Evolutionary conservation across 371 early-diverging fungal genomes (phyloP).

Genomic region (Vairimorpha ceranae): DNA sequence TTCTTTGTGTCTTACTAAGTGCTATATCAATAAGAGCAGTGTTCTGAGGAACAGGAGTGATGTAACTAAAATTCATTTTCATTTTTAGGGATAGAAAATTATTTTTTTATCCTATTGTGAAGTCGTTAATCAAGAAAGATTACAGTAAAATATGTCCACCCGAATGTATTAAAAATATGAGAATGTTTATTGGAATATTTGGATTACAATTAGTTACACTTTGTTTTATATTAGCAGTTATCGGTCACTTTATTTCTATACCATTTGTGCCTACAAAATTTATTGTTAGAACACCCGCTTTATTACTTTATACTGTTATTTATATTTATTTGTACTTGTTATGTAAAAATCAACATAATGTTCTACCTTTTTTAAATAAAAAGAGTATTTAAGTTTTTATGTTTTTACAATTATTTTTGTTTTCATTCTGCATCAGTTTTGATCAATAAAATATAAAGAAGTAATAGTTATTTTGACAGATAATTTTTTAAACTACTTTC

Average conservation of each 20-base stretch:
- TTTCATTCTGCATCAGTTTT: too few species aligned
- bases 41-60: constrained; percentile 84
- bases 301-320: constrained; percentile 23
- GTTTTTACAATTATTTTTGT: too few species aligned
- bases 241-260: constrained; percentile 5
- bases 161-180: background rate
- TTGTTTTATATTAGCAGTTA: background rate
- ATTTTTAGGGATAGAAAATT: constrained; percentile 9
- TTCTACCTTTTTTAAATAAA: background rate
- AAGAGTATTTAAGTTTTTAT: background rate
- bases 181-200: background rate
- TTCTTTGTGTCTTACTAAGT: constrained; percentile 93
- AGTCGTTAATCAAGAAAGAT: constrained; percentile 1
- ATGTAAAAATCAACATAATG: background rate
- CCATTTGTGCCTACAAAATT: constrained; percentile 14
- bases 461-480: too few species aligned
- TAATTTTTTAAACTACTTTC: background rate
- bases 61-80: constrained; percentile 72
- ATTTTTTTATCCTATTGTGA: constrained; percentile 18
- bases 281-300: constrained; percentile 8
- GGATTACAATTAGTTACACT: background rate
- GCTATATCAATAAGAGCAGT: constrained; percentile 92
- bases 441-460: too few species aligned
- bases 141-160: background rate
- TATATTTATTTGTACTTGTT: constrained; percentile 11